Conservation (phyloP, 257 asterid genomes). For the Solanum raphanifolium region DNA sequence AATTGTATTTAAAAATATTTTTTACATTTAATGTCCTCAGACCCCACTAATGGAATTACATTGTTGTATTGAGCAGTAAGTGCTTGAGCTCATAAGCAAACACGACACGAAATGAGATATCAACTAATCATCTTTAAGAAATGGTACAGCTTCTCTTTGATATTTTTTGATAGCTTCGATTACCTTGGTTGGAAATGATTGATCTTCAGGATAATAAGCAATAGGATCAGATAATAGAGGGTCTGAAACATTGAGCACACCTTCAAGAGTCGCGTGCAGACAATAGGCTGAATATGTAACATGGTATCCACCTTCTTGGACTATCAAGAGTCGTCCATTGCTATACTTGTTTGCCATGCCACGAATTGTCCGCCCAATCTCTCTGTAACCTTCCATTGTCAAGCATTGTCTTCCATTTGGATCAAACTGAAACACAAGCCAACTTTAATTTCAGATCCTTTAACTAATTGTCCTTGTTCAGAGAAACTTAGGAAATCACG, state of each 20-base stretch:
- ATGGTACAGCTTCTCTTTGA: no score
- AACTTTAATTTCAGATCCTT: neutral
- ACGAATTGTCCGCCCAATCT: constrained; percentile 50
- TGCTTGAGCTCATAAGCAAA: neutral
- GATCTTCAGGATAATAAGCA: constrained; percentile 77
- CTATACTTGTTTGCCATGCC: constrained; percentile 49
- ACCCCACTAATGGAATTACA: neutral
- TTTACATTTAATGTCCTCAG: neutral
- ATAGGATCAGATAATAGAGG: constrained; percentile 70
- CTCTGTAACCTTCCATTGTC: constrained; percentile 84
- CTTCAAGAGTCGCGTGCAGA: constrained; percentile 80
- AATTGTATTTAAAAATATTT: neutral
- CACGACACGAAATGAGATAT: neutral
- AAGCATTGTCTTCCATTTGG: constrained; percentile 96
- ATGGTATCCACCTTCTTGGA: constrained; percentile 97
- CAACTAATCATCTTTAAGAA: constrained; percentile 19
- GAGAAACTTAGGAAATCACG: neutral
- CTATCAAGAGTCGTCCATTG: constrained; percentile 55
- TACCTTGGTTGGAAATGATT: constrained; percentile 25
- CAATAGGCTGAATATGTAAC: constrained; percentile 86
- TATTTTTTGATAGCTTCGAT: constrained; percentile 49
- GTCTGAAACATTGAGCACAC: constrained; percentile 49
- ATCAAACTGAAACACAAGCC: constrained; percentile 51
- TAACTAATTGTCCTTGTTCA: neutral
- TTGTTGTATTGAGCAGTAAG: neutral